phyloP scores from a whole-genome alignment of 257 asterid species.

The Solanum clarkiae region DNA sequence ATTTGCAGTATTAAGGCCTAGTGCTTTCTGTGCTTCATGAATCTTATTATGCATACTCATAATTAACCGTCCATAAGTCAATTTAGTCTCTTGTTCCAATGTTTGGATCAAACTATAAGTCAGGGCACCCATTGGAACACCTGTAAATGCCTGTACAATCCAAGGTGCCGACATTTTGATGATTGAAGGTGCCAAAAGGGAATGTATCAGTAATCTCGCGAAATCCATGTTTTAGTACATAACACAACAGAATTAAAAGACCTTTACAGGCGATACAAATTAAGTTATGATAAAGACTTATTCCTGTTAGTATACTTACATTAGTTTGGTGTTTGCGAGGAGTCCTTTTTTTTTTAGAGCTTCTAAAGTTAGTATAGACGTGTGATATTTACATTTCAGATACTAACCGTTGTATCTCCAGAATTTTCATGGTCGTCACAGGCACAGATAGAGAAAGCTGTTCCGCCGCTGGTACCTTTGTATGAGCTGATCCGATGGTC shows the following conservation, averaged over 20 bases:
- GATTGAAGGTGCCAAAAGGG: neutral
- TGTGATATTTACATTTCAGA: neutral
- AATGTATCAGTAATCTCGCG: neutral
- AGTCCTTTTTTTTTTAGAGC: neutral
- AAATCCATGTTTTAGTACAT: neutral
- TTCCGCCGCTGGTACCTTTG: slow-evolving; percentile 68
- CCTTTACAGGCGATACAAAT: neutral
- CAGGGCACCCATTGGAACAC: slow-evolving; percentile 47
- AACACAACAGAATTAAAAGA: too few relatives aligned
- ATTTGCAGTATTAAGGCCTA: slow-evolving; percentile 13
- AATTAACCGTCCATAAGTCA: slow-evolving; percentile 40
- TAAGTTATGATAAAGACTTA: neutral
- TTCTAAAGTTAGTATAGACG: neutral
- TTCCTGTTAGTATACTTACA: neutral
- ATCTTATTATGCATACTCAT: slow-evolving; percentile 29
- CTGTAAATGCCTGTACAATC: slow-evolving; percentile 38
- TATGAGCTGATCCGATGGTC: slow-evolving; percentile 33
- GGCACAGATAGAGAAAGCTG: slow-evolving; percentile 63
- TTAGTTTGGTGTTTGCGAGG: neutral
- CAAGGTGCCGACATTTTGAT: neutral
- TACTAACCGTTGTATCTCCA: slow-evolving; percentile 65
- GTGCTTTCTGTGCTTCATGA: slow-evolving; percentile 9
- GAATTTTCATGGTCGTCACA: slow-evolving; percentile 80
- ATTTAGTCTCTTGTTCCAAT: slow-evolving; percentile 31
- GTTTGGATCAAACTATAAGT: slow-evolving; percentile 56